Conservation (phyloP, 306 rosid genomes). For the Lablab purpureus region DNA sequence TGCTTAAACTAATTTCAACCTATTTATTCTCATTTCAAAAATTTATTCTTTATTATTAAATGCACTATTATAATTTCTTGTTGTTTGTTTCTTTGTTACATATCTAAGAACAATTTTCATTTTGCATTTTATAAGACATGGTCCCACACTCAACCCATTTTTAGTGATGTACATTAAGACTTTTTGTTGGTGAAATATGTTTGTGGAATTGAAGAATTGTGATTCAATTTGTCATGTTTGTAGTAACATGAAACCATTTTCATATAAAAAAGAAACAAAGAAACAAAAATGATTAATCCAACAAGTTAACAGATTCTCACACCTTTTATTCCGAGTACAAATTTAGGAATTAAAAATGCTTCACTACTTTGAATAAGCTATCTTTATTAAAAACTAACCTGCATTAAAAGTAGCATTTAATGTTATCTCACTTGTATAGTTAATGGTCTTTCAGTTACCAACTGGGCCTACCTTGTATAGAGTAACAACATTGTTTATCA, state of each 20-base stretch:
- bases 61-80: too few species aligned
- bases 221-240: neutral
- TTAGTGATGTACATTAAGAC: too few species aligned
- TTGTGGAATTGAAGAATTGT: neutral
- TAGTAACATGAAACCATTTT: neutral
- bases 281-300: neutral
- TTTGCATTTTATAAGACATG: too few species aligned
- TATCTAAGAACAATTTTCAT: too few species aligned
- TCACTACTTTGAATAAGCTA: neutral
- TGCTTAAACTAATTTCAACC: too few species aligned
- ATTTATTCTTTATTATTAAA: too few species aligned
- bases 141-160: too few species aligned
- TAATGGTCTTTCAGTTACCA: neutral
- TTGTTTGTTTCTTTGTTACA: too few species aligned
- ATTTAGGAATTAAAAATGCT: neutral
- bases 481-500: too few species aligned
- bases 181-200: too few species aligned
- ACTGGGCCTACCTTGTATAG: neutral
- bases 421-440: neutral
- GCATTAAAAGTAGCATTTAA: slow-evolving; percentile 3
- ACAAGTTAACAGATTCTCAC: too few species aligned
- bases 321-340: neutral
- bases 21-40: too few species aligned
- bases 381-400: neutral
- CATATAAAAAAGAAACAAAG: neutral